Conservation (phyloP, 768 basidiomycete genomes). For the Leccinum sublutescens region DNA sequence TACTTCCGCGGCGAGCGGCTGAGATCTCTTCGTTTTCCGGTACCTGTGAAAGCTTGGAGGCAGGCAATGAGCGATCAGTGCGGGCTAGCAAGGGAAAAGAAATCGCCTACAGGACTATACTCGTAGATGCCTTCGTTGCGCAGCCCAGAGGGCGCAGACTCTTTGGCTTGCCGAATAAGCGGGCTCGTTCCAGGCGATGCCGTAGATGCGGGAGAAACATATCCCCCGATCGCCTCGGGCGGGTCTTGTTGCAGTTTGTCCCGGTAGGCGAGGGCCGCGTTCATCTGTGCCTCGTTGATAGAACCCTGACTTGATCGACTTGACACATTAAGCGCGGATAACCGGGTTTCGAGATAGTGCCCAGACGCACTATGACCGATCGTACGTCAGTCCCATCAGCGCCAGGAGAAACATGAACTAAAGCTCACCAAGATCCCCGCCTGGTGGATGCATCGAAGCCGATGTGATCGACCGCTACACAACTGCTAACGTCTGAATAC, state of each 20-base stretch:
- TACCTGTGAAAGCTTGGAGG: constrained; percentile 19
- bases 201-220: constrained; percentile 46
- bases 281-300: constrained; percentile 30
- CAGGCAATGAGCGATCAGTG: constrained; percentile 1
- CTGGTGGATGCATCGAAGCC: constrained; percentile 34
- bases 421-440: constrained; percentile 32
- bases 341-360: constrained; percentile 26
- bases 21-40: constrained; percentile 24
- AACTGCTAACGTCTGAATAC: constrained; percentile 45
- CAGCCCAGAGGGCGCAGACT: constrained; percentile 20
- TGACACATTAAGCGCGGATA: constrained; percentile 33
- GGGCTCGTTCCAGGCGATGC: constrained; percentile 41
- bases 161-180: constrained; percentile 25
- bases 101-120: constrained; percentile 23
- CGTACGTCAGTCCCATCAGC: constrained; percentile 20
- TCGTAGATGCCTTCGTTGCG: constrained; percentile 30
- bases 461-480: constrained; percentile 31
- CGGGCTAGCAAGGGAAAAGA: not conserved
- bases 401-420: constrained; percentile 19
- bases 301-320: constrained; percentile 33
- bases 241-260: constrained; percentile 29
- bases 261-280: constrained; percentile 22
- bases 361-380: constrained; percentile 30
- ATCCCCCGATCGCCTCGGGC: constrained; percentile 28
- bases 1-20: constrained; percentile 27